phyloP scores from a whole-genome alignment of 352 stramenopile genomes.

The Phytophthora meadii region DNA sequence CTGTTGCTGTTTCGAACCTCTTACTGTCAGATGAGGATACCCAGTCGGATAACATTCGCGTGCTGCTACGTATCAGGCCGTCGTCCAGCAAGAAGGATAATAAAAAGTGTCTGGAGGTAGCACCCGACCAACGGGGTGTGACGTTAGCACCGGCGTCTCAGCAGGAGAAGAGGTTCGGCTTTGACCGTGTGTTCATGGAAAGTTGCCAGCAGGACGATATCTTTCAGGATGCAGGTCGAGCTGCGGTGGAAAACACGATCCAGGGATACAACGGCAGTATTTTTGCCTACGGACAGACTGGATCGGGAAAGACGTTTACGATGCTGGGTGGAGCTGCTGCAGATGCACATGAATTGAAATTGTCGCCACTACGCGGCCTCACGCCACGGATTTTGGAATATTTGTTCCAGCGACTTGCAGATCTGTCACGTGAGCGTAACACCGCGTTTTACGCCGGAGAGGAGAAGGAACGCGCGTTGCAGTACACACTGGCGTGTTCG shows the following conservation, averaged over 20 bases:
- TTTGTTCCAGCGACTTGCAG: slow-evolving; percentile 69
- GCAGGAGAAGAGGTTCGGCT: slow-evolving; percentile 87
- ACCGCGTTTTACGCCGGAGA: slow-evolving; percentile 37
- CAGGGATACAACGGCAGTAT: slow-evolving; percentile 91
- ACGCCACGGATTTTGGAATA: slow-evolving; percentile 88
- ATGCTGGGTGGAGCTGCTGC: slow-evolving; percentile 68
- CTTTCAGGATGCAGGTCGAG: slow-evolving; percentile 76
- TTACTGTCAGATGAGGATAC: slow-evolving; percentile 15
- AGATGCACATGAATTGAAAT: slow-evolving; percentile 52
- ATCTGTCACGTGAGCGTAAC: slow-evolving; percentile 53
- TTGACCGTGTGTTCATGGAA: slow-evolving; percentile 83
- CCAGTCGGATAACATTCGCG: slow-evolving; percentile 72
- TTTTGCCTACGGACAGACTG: slow-evolving; percentile 91
- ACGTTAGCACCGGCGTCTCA: slow-evolving; percentile 60
- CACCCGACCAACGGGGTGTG: slow-evolving; percentile 63
- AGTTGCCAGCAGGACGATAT: slow-evolving; percentile 80
- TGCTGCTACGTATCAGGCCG: slow-evolving; percentile 68
- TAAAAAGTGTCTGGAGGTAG: slow-evolving; percentile 64
- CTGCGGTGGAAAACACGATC: slow-evolving; percentile 84
- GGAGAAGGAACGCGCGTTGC: slow-evolving; percentile 41
- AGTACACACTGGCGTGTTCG: slow-evolving; percentile 79
- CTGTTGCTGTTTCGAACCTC: slow-evolving; percentile 5
- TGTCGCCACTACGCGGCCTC: slow-evolving; percentile 68
- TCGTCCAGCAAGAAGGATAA: slow-evolving; percentile 24
- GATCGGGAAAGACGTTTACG: slow-evolving; percentile 90